These are phyloP conservation scores for Rhizoctonia solani DNA, from an alignment of 1,284 basidiomycete species.

Conservation along the genomic window DNA sequence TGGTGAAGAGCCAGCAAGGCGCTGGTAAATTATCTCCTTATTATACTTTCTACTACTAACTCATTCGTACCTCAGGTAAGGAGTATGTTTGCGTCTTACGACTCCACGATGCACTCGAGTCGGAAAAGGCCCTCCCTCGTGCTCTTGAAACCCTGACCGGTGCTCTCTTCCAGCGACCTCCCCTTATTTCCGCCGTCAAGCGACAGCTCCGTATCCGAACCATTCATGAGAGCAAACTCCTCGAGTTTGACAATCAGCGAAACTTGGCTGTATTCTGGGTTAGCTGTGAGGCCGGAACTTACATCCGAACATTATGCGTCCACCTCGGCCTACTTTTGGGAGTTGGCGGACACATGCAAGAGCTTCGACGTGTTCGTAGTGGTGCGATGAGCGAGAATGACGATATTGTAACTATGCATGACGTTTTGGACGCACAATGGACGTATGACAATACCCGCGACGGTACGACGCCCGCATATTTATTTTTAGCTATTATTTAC, in stretches of 20 bases:
- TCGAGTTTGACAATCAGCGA: conserved; percentile 98
- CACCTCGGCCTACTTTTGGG: conserved; percentile 94
- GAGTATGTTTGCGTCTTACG: conserved; percentile 98
- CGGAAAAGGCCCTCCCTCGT: conserved; percentile 85
- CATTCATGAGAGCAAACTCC: conserved; percentile 93
- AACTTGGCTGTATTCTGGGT: conserved; percentile 99
- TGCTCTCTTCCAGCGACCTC: conserved; percentile 98
- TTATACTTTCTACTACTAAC: not conserved
- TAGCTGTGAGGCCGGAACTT: conserved; percentile 97
- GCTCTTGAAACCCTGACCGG: conserved; percentile 97
- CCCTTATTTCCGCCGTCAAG: conserved; percentile 98
- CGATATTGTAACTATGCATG: conserved; percentile 99
- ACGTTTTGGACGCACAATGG: conserved; percentile 99
- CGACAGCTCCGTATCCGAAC: conserved; percentile 97
- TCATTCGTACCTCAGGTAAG: conserved; percentile 66
- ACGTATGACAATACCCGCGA: conserved; percentile 98
- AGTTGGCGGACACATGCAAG: conserved; percentile 99
- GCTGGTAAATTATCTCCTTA: conserved; percentile 63
- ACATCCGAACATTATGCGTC: conserved; percentile 97
- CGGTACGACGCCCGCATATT: conserved; percentile 56
- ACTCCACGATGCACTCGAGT: conserved; percentile 81
- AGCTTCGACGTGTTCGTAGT: conserved; percentile 90
- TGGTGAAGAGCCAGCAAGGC: conserved; percentile 99
- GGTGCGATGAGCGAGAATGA: conserved; percentile 98
- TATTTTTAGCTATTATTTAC: not conserved